A percentile compares a stretch with the other conserved stretches of the same genome.
These are phyloP conservation scores for Hyphodiscus hymeniophilus DNA, from an alignment of 495 filamentous ascomycete species.

Conservation along the genomic window DNA sequence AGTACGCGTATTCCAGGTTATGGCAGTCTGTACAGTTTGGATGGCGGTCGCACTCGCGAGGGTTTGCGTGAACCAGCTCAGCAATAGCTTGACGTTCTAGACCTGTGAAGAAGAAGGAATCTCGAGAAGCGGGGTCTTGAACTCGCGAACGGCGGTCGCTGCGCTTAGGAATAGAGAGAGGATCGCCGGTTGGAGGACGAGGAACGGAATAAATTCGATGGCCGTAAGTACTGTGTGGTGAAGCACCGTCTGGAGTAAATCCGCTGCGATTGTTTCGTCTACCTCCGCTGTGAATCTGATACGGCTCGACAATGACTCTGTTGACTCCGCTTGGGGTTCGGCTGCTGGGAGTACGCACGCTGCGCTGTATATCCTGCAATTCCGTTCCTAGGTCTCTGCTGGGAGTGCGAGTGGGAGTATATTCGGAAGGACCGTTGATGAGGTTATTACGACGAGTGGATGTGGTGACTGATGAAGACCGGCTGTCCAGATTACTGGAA, in stretches of 20 bases:
- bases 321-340: not conserved
- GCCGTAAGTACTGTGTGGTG: conserved; percentile 5
- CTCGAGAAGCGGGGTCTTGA: not conserved
- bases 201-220: conserved; percentile 7
- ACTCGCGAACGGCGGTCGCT: not conserved
- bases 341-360: too few species aligned
- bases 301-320: not conserved
- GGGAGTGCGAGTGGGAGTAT: not conserved
- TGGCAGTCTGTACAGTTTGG: conserved; percentile 14
- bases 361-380: too few species aligned
- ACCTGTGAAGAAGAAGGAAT: conserved; percentile 6
- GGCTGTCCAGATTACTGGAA: too few species aligned
- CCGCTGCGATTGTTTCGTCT: not conserved
- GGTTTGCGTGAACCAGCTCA: not conserved
- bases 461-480: not conserved
- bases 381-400: too few species aligned
- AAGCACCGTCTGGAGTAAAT: not conserved
- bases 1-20: conserved; percentile 7
- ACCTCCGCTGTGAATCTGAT: not conserved
- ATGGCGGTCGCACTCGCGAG: not conserved
- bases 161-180: not conserved
- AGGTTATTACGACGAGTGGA: not conserved
- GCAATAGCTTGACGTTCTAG: conserved; percentile 10
- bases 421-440: not conserved
- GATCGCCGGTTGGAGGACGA: not conserved